A percentile compares a stretch with the other conserved stretches of the same genome.
phyloP scores from a whole-genome alignment of 176 grass and related monocot species.

The Lolium perenne region DNA sequence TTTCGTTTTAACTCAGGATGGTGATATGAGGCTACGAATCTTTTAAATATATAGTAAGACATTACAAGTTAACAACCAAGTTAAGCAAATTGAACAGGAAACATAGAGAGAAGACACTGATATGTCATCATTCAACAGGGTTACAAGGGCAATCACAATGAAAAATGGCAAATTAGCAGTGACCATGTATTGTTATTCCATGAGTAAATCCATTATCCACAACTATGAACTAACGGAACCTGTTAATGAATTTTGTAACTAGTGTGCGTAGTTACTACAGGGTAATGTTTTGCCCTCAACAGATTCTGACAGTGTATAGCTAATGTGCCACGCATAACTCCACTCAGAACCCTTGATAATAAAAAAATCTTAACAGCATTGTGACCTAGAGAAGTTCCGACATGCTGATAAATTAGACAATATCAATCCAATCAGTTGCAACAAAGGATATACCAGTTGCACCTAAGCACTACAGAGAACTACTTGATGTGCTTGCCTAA shows the following conservation, averaged over 20 bases:
- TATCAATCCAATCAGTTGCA: not conserved
- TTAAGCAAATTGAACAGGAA: not conserved
- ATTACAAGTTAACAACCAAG: constrained; percentile 3
- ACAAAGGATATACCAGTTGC: not conserved
- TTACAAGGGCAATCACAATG: not conserved
- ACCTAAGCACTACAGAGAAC: not conserved
- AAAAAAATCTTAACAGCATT: not conserved
- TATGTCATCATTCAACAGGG: constrained; percentile 1
- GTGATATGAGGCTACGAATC: not conserved
- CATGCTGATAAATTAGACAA: constrained; percentile 9
- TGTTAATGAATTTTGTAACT: not conserved
- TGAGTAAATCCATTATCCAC: not conserved
- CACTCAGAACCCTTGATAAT: not conserved
- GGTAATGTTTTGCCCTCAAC: not conserved
- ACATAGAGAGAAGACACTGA: not conserved
- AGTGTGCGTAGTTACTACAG: not conserved
- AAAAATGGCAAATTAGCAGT: not conserved
- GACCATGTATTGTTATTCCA: constrained; percentile 1
- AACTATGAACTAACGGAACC: not conserved
- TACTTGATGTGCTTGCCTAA: not conserved
- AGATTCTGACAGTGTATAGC: not conserved
- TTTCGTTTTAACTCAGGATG: not conserved
- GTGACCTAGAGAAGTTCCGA: not conserved
- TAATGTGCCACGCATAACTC: not conserved
- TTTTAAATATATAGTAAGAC: not conserved